Evolutionary conservation across 2,329 filamentous ascomycete species (phyloP), one percentile per base, ranked within the genome.

Genomic region (Pseudogymnoascus sp.): DNA sequence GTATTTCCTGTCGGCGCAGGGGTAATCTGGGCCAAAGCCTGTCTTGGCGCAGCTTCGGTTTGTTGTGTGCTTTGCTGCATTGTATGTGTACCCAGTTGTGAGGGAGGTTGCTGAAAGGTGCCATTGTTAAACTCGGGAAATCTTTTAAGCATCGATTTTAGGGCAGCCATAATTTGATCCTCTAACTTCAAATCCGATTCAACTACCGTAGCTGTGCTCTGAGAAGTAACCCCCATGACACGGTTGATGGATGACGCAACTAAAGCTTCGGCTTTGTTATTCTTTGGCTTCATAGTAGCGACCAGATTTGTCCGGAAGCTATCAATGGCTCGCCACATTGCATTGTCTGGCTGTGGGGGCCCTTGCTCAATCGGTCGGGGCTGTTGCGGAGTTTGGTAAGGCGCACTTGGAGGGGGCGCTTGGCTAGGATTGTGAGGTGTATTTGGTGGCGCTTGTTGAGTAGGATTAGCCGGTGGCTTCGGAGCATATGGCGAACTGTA

Each of bases 401-500:
- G 38, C n/a, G 36, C 42, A 16, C 60, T 45, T 19, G 36, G 36
- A 30, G 62, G 23, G 2, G 63, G 65, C 19, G 33, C 19, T 23
- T 38, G 58, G 38, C 58, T 41, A 60, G 58, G 64, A 28, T 55
- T 62, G 22, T 55, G 45, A 22, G 52, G 28, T 42, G 58, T 61
- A 28, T 61, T 62, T 22, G 45, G 28, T 61, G 64, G 55, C 19
- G 62, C 39, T 59, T 52, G 58, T 36, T 60, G 62, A 58, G 58
- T 52, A 62, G 62, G 62, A 28, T 64, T 19, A 12, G 67, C 38
- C n/a, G 65, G 30, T 25, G 69, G 70, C 58, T 70, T 72, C 28
- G 69, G 67, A 36, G 68, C 72, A 65, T 74, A 74, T 7, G 72
- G 72, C 55, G 72, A 74, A 55, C 71, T 73, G 61, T 74, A 74